Evolutionary conservation across 345 rosid species (phyloP).

Genomic region (Heritiera fomes): DNA sequence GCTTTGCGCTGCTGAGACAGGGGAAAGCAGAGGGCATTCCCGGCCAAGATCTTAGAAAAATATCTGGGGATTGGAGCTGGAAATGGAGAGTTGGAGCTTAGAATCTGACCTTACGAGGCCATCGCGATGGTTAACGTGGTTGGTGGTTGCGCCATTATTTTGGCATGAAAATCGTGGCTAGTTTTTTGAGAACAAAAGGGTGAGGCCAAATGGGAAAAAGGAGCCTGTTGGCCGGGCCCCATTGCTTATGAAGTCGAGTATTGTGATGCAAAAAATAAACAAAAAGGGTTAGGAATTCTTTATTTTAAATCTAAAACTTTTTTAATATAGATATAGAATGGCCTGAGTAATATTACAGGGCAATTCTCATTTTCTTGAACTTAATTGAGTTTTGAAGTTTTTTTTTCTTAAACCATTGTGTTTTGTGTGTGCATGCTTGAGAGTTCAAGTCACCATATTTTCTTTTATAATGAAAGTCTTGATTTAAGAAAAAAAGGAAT

Average conservation of each 20-base stretch:
- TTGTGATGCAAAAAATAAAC: background rate
- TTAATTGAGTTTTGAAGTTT: no score
- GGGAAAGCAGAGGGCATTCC: background rate
- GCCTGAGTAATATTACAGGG: no score
- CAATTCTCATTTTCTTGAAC: no score
- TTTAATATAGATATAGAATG: no score
- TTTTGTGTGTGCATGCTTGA: no score
- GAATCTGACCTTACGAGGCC: background rate
- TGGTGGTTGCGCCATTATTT: constrained; percentile 2
- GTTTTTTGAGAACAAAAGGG: background rate
- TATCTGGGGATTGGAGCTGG: background rate
- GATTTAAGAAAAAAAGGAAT: no score
- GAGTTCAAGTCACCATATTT: no score
- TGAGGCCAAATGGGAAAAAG: background rate
- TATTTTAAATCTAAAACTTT: no score
- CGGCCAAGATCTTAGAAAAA: background rate
- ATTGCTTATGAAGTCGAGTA: background rate
- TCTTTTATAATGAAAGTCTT: no score
- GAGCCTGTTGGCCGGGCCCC: background rate
- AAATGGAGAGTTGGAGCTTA: background rate
- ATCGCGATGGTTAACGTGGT: background rate
- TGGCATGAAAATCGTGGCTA: constrained; percentile 4
- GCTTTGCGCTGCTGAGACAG: no score
- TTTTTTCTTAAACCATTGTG: no score
- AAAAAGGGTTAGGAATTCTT: no score